Evolutionary conservation across 75 land plant species (phyloP).

Genomic region (Larix kaempferi): DNA sequence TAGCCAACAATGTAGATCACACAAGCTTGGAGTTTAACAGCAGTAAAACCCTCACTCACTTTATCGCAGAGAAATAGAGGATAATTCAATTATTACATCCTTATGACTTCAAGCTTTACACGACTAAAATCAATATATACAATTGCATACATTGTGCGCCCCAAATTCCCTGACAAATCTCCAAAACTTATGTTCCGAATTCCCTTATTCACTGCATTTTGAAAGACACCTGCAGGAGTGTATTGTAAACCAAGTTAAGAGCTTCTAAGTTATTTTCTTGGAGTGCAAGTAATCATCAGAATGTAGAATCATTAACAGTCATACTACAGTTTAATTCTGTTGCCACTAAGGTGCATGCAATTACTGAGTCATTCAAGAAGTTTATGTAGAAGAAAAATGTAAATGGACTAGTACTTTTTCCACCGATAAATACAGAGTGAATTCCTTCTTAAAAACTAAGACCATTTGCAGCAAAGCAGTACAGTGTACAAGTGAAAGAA

Average conservation of each 20-base stretch:
- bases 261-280: background rate
- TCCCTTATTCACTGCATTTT: slow-evolving; percentile 85
- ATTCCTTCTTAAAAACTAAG: background rate
- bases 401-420: background rate
- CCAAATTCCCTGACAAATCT: slow-evolving; percentile 87
- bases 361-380: background rate
- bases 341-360: background rate
- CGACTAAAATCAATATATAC: background rate
- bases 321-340: background rate
- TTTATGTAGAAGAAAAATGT: background rate
- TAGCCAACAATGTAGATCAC: background rate
- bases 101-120: background rate
- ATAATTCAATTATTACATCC: background rate
- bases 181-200: slow-evolving; percentile 90
- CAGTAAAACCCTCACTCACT: background rate
- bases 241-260: background rate
- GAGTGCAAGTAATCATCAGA: background rate
- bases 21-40: background rate
- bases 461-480: background rate
- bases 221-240: slow-evolving; percentile 66
- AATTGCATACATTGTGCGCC: slow-evolving; percentile 77
- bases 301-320: background rate
- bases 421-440: background rate
- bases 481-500: background rate
- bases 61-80: background rate